A percentile compares a stretch with the other conserved stretches of the same genome.
These are phyloP conservation scores for Leccinum boreale DNA, from an alignment of 768 basidiomycete genomes.

Conservation along the genomic window DNA sequence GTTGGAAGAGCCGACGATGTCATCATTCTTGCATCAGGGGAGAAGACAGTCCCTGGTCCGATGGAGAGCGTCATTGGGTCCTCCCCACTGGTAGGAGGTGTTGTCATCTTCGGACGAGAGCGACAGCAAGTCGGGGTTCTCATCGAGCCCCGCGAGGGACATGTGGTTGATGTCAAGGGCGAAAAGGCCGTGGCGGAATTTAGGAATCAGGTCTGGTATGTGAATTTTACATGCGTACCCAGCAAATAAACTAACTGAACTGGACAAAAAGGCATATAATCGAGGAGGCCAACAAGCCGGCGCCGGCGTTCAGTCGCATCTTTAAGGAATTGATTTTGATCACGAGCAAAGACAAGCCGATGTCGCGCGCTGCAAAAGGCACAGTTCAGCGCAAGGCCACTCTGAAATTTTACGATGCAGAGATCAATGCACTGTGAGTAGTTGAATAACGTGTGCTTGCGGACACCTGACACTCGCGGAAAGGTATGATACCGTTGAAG, in stretches of 20 bases:
- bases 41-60: conserved; percentile 24
- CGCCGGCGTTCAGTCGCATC: conserved; percentile 43
- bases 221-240: not conserved
- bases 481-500: conserved; percentile 35
- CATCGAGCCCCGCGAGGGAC: conserved; percentile 23
- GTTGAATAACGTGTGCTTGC: not conserved
- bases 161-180: conserved; percentile 20
- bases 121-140: conserved; percentile 33
- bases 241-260: not conserved
- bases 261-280: conserved; percentile 32
- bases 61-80: conserved; percentile 29
- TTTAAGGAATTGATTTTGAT: conserved; percentile 57
- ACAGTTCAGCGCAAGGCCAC: conserved; percentile 41
- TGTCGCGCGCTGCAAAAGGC: conserved; percentile 45
- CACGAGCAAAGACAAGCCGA: conserved; percentile 38
- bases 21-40: conserved; percentile 26
- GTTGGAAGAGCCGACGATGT: conserved; percentile 36
- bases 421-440: conserved; percentile 46
- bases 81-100: conserved; percentile 18
- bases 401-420: conserved; percentile 37
- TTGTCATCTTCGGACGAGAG: conserved; percentile 35
- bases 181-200: conserved; percentile 25
- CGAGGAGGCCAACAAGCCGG: conserved; percentile 41
- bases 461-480: not conserved
- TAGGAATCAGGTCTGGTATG: conserved; percentile 32